A percentile compares a stretch with the other conserved stretches of the same genome.
These are phyloP conservation scores for Suhomyces wounanorum DNA, from an alignment of 1,139 yeast species.

Conservation along the genomic window DNA sequence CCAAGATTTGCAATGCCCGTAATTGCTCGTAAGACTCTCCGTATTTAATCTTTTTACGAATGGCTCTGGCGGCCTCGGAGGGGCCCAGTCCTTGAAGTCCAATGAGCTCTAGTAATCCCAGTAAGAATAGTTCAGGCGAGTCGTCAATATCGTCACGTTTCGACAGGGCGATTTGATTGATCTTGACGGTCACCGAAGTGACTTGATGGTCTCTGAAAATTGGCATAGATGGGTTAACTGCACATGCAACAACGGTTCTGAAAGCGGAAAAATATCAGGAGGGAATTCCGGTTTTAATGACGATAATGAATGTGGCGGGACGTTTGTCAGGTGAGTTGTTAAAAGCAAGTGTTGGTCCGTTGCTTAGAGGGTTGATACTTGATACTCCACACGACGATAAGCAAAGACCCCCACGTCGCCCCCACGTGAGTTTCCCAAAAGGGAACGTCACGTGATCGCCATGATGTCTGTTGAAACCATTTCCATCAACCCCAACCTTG, in stretches of 20 bases:
- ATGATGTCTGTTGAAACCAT: too few relatives aligned
- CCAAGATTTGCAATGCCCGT: slow-evolving; percentile 69
- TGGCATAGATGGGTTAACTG: slow-evolving; percentile 32
- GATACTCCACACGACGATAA: background rate
- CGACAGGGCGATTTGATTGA: slow-evolving; percentile 45
- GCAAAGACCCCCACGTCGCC: background rate
- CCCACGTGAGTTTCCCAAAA: background rate
- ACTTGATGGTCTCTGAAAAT: slow-evolving; percentile 52
- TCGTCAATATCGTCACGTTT: slow-evolving; percentile 37
- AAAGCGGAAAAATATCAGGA: background rate
- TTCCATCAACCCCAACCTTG: background rate
- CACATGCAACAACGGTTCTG: background rate
- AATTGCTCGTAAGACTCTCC: slow-evolving; percentile 65
- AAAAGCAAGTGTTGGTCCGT: background rate
- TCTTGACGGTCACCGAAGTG: slow-evolving; percentile 56
- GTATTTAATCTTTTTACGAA: slow-evolving; percentile 84
- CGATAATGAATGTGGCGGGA: background rate
- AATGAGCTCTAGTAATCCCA: slow-evolving; percentile 43
- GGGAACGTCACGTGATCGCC: background rate
- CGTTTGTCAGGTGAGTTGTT: background rate
- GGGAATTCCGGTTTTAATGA: background rate
- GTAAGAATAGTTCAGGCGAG: slow-evolving; percentile 33
- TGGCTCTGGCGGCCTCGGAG: slow-evolving; percentile 84
- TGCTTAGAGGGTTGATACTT: background rate
- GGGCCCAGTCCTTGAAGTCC: slow-evolving; percentile 51